Evolutionary conservation across 75 land plant genomes (phyloP), one percentile per base, ranked within the genome.

Genomic region (Pinus tabuliformis): DNA sequence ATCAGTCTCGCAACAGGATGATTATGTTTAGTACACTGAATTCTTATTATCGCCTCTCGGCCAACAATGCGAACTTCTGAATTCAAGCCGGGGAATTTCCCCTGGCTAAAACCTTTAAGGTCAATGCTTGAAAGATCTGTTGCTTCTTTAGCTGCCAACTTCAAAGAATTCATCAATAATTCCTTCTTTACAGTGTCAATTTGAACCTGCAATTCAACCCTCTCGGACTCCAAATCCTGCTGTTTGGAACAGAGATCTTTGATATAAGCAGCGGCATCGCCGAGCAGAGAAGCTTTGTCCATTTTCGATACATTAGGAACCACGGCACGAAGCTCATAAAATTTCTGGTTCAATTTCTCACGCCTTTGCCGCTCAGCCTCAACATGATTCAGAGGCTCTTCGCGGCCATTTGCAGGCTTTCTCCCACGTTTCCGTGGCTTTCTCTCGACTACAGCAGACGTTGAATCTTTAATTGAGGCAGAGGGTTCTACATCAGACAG

Each of bases 1-100:
- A 95, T 95, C 63, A 95, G 45, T 78, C 78, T 82, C 21, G 91
- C 91, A 7, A 91, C 91, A 3, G 95, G 90, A 60, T 91, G 91
- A 58, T 91, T 81, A 77, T 82, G 87, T 76, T 76, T 86, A 20
- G 59, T 62, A 75, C 86, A 78, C 56, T 93, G 91, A 8, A 95
- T 72, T 17, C 93, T 73, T 17, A 95, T 86, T 89, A 93, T 89
- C 1, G 93, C 95, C 65, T 95, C 96, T 76, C 75, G 75, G 20
- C 88, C 92, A 2, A 93, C 82, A 7, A 95, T 82, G 78, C 83
- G 89, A 62, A 91, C 91, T 17, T 89, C 91, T 4, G 89, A 80
- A 5, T 91, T 91, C 20, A 89, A 16, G 9, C 86, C 93, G 0
- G 72, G 49, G 21, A 61, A 28, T 71, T 81, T 81, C 60, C 72